Evolutionary conservation across 805 yeast genomes (phyloP), one percentile per base, ranked within the genome.

Genomic region (Kluyveromyces dobzhanskii): DNA sequence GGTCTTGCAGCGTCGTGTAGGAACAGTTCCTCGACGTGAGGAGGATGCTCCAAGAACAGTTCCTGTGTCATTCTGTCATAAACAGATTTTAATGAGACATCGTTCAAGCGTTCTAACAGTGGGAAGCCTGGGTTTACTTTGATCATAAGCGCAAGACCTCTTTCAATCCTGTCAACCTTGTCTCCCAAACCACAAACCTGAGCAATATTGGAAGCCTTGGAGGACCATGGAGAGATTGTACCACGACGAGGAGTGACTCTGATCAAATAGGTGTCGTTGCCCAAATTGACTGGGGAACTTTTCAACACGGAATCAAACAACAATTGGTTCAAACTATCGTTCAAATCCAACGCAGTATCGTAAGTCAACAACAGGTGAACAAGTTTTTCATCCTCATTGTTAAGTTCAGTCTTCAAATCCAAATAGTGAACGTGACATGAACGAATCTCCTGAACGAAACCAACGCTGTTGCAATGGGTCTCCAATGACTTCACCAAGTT

Each of bases 161-260:
- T 78, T 68, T 92, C 99, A 41, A 92, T 79, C 53, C 97, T 75
- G 54, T 77, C 85, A 35, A 92, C 70, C 44, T 71, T 73, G 14
- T 71, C 69, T 28, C 69, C 73, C 44, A 92, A 71, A 8, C 96
- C 96, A 65, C 95, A 85, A 41, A 85, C 94, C 41, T 79, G 76
- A 38, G 88, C 75, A 49, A 92, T 92, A 64, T 92, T 90, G 30
- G 98, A 88, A 19, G 99, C 99, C 66, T 92, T 92, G 11, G 97
- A 88, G 8, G 96, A 85, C 99, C 99, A 92, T 25, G 98, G 97
- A 18, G 97, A 88, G 48, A 92, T 90, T 10, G 98, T 92, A 44
- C 98, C 98, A 6, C 87, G 69, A 61, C 97, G 77, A 32, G 99
- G 98, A 38, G 87, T 70, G 38, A 92, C 71, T 58, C 94, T 73